phyloP scores from a whole-genome alignment of 176 grass and related monocot genomes.

The Eleusine coracana region DNA sequence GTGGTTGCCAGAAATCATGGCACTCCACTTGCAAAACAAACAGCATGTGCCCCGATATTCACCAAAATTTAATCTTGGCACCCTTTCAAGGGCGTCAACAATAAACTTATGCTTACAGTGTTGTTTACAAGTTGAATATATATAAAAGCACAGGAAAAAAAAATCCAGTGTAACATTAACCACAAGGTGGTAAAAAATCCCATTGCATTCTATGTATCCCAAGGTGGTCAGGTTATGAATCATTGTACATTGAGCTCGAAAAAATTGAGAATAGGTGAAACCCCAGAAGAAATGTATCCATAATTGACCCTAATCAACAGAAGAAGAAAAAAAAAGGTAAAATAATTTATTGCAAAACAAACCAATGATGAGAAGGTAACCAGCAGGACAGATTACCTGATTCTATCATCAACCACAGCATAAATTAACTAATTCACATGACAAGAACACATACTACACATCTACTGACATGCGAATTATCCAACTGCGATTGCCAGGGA shows the following conservation, averaged over 20 bases:
- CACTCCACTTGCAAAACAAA: conserved; percentile 40
- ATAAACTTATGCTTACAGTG: neutral
- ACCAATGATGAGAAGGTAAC: conserved; percentile 30
- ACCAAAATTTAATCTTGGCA: conserved; percentile 26
- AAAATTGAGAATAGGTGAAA: conserved; percentile 27
- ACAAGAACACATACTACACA: conserved; percentile 43
- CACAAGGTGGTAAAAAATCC: neutral
- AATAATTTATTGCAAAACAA: conserved; percentile 35
- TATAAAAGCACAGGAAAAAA: neutral
- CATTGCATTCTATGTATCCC: conserved; percentile 44
- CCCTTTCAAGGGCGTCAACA: conserved; percentile 29
- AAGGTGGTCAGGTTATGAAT: neutral
- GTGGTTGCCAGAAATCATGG: conserved; percentile 39
- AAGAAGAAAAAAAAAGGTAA: neutral
- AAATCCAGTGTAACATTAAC: neutral
- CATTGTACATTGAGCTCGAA: conserved; percentile 23
- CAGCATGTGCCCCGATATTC: neutral
- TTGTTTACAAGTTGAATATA: conserved; percentile 3
- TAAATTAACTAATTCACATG: conserved; percentile 45
- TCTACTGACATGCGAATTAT: conserved; percentile 42
- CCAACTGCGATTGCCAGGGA: conserved; percentile 24
- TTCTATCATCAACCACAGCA: conserved; percentile 32
- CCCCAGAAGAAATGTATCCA: conserved; percentile 1
- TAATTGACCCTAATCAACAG: conserved; percentile 15
- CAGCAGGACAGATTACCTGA: conserved; percentile 24